Conservation (phyloP, 768 basidiomycete species). For the Clitopilus hobsonii region DNA sequence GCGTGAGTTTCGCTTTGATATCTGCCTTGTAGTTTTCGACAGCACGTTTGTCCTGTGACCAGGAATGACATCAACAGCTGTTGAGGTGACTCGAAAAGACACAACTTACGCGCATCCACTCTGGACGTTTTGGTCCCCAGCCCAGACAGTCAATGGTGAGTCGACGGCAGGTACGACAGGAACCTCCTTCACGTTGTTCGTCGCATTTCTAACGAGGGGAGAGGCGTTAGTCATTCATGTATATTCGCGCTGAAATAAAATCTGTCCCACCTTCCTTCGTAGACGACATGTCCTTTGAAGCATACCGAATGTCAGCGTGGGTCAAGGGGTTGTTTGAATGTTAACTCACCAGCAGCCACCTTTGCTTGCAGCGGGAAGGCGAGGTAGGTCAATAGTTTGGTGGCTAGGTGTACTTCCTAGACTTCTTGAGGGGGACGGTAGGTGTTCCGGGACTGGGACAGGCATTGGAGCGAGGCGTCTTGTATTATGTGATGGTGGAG, state of each 20-base stretch:
- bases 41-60: slow-evolving; percentile 67
- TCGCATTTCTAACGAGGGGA: slow-evolving; percentile 69
- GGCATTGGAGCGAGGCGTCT: slow-evolving; percentile 31
- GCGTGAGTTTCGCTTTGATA: slow-evolving; percentile 77
- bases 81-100: not conserved
- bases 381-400: slow-evolving; percentile 45
- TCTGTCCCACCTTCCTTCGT: slow-evolving; percentile 60
- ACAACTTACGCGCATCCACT: slow-evolving; percentile 74
- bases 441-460: slow-evolving; percentile 25
- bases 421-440: slow-evolving; percentile 20
- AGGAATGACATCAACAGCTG: slow-evolving; percentile 13
- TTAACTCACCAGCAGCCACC: slow-evolving; percentile 75
- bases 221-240: slow-evolving; percentile 3
- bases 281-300: slow-evolving; percentile 72
- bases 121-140: slow-evolving; percentile 82
- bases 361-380: slow-evolving; percentile 52
- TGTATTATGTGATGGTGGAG: slow-evolving; percentile 39
- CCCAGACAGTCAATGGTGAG: slow-evolving; percentile 80
- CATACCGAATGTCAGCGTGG: slow-evolving; percentile 9
- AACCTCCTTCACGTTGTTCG: slow-evolving; percentile 75
- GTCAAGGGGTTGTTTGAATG: slow-evolving; percentile 5
- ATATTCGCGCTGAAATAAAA: slow-evolving; percentile 2
- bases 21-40: slow-evolving; percentile 81
- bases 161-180: slow-evolving; percentile 77
- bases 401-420: slow-evolving; percentile 43